Conservation (phyloP, 1,284 basidiomycete species). For the Tilletiaria anomala region DNA sequence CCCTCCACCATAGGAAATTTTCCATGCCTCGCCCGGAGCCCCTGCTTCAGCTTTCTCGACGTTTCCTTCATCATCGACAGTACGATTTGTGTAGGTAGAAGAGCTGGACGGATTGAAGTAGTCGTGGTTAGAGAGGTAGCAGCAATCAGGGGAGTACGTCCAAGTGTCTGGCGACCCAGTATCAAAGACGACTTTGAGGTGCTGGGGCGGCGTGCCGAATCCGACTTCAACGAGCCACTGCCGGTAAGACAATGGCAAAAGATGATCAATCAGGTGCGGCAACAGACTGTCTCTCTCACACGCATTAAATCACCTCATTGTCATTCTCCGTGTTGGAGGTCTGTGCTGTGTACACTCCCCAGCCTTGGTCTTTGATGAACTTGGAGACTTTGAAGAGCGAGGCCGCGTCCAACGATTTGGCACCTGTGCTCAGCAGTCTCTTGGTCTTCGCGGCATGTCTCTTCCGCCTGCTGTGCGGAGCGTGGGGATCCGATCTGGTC, state of each 20-base stretch:
- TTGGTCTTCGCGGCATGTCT: too few species aligned
- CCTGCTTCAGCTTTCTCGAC: constrained; percentile 5
- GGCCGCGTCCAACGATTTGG: too few species aligned
- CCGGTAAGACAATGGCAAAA: neutral
- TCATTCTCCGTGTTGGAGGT: constrained; percentile 14
- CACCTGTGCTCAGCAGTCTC: too few species aligned
- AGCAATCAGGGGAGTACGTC: constrained; percentile 23
- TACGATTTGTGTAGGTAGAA: constrained; percentile 16
- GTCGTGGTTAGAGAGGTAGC: constrained; percentile 19
- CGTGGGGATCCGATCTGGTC: too few species aligned
- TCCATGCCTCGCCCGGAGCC: constrained; percentile 14
- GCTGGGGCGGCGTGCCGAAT: constrained; percentile 15
- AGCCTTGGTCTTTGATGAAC: too few species aligned
- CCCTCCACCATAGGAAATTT: constrained; percentile 12
- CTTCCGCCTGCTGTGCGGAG: too few species aligned
- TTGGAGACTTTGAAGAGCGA: too few species aligned
- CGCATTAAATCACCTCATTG: constrained; percentile 11
- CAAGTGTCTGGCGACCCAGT: constrained; percentile 19
- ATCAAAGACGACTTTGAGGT: constrained; percentile 21
- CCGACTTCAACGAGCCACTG: constrained; percentile 22
- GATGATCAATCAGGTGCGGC: neutral
- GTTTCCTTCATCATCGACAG: constrained; percentile 8
- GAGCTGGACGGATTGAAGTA: constrained; percentile 16
- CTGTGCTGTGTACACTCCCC: constrained; percentile 1
- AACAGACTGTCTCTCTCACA: neutral